Conservation (phyloP, 208 protist species). For the Trypanosoma melophagium region DNA sequence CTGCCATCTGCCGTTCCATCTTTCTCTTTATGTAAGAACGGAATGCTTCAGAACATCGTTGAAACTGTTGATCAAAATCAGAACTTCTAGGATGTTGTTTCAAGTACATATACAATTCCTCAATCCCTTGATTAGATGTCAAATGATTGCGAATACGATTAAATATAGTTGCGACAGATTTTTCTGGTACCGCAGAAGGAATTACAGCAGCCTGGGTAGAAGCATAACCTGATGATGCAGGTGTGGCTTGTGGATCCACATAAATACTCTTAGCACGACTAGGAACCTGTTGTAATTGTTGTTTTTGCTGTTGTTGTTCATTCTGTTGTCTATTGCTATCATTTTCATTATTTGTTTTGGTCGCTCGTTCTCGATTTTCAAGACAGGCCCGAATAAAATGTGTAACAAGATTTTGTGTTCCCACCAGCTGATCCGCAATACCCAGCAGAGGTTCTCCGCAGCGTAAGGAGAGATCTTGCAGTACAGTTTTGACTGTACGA, state of each 20-base stretch:
- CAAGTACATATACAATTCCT: conserved; percentile 72
- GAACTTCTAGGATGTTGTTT: conserved; percentile 32
- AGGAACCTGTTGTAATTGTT: neutral
- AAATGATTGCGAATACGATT: conserved; percentile 73
- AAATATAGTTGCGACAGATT: conserved; percentile 62
- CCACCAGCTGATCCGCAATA: conserved; percentile 58
- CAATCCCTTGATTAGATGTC: conserved; percentile 71
- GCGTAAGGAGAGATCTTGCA: conserved; percentile 66
- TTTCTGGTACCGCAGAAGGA: conserved; percentile 19
- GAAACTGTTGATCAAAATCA: conserved; percentile 75
- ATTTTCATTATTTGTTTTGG: neutral
- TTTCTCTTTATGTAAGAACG: conserved; percentile 84
- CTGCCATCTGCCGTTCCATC: conserved; percentile 59
- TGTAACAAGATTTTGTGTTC: conserved; percentile 75
- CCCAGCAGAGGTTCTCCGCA: conserved; percentile 49
- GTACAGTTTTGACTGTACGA: conserved; percentile 86
- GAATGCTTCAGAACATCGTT: conserved; percentile 82
- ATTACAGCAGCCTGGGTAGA: neutral
- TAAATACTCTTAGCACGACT: neutral
- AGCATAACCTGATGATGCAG: neutral
- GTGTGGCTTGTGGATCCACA: neutral
- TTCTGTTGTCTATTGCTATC: neutral
- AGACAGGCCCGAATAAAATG: conserved; percentile 89
- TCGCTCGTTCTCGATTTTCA: conserved; percentile 41
- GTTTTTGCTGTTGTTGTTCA: neutral